Evolutionary conservation across 768 basidiomycete genomes (phyloP).

Genomic region (Psilocybe tampanensis): DNA sequence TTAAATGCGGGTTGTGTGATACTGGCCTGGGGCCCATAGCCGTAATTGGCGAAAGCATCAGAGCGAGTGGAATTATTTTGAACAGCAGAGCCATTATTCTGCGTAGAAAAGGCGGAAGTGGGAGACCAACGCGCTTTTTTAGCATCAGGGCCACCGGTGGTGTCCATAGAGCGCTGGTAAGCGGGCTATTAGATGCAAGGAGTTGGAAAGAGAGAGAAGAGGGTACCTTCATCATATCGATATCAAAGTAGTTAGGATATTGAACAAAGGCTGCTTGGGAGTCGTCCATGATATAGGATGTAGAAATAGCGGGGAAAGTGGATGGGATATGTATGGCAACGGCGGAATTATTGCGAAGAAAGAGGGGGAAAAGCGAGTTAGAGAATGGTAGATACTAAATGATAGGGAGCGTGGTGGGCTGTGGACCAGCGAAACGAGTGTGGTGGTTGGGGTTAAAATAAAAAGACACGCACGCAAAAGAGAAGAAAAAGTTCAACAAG

Average conservation of each 20-base stretch:
- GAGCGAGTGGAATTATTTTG: conserved; percentile 42
- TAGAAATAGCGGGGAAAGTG: conserved; percentile 33
- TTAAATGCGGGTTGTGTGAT: conserved; percentile 58
- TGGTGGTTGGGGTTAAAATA: conserved; percentile 41
- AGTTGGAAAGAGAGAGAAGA: neutral
- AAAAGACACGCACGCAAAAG: conserved; percentile 43
- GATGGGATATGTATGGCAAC: conserved; percentile 52
- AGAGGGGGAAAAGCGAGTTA: conserved; percentile 45
- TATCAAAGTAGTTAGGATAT: conserved; percentile 78
- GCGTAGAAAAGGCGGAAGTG: conserved; percentile 48
- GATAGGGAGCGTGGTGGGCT: conserved; percentile 55
- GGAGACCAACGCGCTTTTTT: conserved; percentile 94
- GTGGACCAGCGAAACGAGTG: conserved; percentile 42
- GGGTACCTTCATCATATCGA: conserved; percentile 92
- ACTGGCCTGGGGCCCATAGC: conserved; percentile 77
- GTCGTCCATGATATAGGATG: conserved; percentile 63
- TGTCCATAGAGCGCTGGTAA: conserved; percentile 81
- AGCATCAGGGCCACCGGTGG: conserved; percentile 77
- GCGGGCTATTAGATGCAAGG: conserved; percentile 6
- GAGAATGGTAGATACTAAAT: conserved; percentile 50
- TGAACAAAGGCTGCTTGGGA: conserved; percentile 71
- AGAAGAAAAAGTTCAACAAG: conserved; percentile 35
- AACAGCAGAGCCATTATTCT: conserved; percentile 35
- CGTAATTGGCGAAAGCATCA: conserved; percentile 85
- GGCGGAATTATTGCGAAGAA: conserved; percentile 46